Base-by-base conservation (phyloP, 179 eudicot genomes). In the Actinidia chinensis region DNA sequence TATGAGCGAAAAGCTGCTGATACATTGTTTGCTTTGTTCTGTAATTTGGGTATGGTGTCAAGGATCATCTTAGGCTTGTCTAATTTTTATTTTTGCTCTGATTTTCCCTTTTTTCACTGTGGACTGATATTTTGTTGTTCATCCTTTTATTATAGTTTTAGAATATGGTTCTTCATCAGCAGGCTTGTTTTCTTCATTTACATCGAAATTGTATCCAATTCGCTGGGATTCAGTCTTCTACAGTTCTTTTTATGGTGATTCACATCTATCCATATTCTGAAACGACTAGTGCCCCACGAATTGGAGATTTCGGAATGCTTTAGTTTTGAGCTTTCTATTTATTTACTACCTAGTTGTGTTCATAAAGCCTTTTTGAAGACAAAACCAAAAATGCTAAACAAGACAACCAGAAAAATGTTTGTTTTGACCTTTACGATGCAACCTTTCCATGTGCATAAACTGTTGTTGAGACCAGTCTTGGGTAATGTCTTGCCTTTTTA, bases 31-130 rank as follows among this genome's bases (percentile, higher is more conserved):
- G 47, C 60, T 22, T 22, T 14, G n/a, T 60, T 47, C 56, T 46
- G 40, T 46, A 11, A 23, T 48, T 70, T 50, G 40, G 73, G 55
- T 42, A 44, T n/a, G 13, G 36, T 47, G 47, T 43, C n/a, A 48
- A 52, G 58, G 55, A 70, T 51, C 33, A 70, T 47, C 58, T 70
- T 48, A 13, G 12, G 73, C 8, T 46, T 11, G 72, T 68, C 72
- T 33, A 46, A 46, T 20, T 12, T 46, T 42, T 40, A 40, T 17
- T 1, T 1, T 22, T 22, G 14, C 22, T 8, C 13, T 47, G 2
- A 33, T 3, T 68, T 68, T 68, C 7, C 33, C 11, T 70, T 47
- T 23, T 48, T 14, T 36, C 61, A 18, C 7, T 12, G 1, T n/a
- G 6, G 61, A 8, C 23, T n/a, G 23, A 36, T 3, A 36, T 36